A percentile compares a stretch with the other conserved stretches of the same genome.
Evolutionary conservation across 345 rosid genomes (phyloP).

Genomic region (Moringa oleifera): DNA sequence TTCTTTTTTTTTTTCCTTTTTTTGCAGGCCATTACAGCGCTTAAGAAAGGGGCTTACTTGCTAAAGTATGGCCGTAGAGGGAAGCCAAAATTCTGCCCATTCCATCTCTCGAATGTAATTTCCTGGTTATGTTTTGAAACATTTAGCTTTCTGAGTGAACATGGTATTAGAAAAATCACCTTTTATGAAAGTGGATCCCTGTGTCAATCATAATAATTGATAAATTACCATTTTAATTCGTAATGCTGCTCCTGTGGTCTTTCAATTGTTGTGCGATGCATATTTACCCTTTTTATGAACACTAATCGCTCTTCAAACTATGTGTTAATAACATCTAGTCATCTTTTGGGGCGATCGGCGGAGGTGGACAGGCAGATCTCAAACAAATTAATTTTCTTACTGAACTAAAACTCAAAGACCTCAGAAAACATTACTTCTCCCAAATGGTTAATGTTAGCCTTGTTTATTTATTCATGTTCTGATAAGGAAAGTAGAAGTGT

Average conservation of each 20-base stretch:
- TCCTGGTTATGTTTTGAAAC: background rate
- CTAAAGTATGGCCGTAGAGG: slow-evolving; percentile 88
- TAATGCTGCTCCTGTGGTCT: background rate
- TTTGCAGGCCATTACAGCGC: slow-evolving; percentile 66
- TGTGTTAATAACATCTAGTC: too few relatives aligned
- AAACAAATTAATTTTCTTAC: background rate
- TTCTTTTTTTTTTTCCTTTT: too few relatives aligned
- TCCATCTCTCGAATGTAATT: slow-evolving; percentile 73
- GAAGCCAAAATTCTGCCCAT: slow-evolving; percentile 88
- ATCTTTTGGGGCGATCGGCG: background rate
- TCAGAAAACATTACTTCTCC: background rate
- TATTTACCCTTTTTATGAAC: background rate
- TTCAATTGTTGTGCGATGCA: background rate
- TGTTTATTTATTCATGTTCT: background rate
- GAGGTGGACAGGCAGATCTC: background rate
- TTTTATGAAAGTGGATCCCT: background rate
- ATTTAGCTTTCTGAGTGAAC: background rate
- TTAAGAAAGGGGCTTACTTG: slow-evolving; percentile 79
- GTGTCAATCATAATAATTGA: background rate
- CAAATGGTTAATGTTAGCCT: background rate
- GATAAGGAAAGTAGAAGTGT: background rate
- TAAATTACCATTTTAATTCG: background rate
- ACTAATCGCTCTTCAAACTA: too few relatives aligned
- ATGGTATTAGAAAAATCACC: background rate
- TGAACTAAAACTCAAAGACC: background rate